These are phyloP conservation scores for Carallia pectinifolia DNA, from an alignment of 345 rosid species.

Conservation along the genomic window DNA sequence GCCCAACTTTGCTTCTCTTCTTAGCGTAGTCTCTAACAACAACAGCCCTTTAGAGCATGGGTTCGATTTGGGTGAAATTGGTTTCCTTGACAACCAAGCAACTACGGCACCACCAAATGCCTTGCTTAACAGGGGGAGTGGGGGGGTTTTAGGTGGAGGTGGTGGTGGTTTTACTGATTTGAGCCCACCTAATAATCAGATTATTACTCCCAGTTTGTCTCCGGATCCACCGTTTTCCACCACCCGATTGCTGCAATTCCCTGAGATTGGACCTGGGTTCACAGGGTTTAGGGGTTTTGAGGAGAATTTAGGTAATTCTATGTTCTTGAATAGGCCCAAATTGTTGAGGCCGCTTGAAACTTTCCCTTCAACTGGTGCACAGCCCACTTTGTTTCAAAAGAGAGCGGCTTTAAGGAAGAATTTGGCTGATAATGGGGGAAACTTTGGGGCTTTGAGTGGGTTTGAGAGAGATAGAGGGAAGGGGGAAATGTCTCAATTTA, in stretches of 20 bases:
- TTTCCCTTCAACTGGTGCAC: slow-evolving; percentile 52
- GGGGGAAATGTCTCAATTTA: slow-evolving; percentile 22
- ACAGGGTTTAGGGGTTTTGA: slow-evolving; percentile 52
- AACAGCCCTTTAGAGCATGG: slow-evolving; percentile 45
- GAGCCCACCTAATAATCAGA: slow-evolving; percentile 32
- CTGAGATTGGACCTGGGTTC: slow-evolving; percentile 34
- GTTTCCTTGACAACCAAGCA: slow-evolving; percentile 51
- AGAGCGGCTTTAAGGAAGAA: slow-evolving; percentile 65
- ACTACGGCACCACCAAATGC: slow-evolving; percentile 9
- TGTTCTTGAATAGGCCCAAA: slow-evolving; percentile 37
- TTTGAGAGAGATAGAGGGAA: slow-evolving; percentile 20
- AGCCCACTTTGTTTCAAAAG: slow-evolving; percentile 78
- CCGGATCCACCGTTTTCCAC: slow-evolving; percentile 32
- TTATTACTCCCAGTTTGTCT: slow-evolving; percentile 32
- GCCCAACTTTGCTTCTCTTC: slow-evolving; percentile 34
- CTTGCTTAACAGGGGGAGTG: slow-evolving; percentile 34
- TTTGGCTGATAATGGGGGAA: slow-evolving; percentile 47
- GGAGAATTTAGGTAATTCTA: slow-evolving; percentile 28
- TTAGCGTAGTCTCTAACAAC: slow-evolving; percentile 42
- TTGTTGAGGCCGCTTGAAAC: slow-evolving; percentile 57
- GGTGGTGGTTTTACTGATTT: slow-evolving; percentile 40
- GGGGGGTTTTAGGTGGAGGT: slow-evolving; percentile 38
- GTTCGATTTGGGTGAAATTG: slow-evolving; percentile 50
- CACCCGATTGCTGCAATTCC: slow-evolving; percentile 31
- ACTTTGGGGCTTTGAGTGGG: slow-evolving; percentile 39